A percentile compares a stretch with the other conserved stretches of the same genome.
These are phyloP conservation scores for Hevea brasiliensis DNA, from an alignment of 345 rosid genomes.

Conservation along the genomic window DNA sequence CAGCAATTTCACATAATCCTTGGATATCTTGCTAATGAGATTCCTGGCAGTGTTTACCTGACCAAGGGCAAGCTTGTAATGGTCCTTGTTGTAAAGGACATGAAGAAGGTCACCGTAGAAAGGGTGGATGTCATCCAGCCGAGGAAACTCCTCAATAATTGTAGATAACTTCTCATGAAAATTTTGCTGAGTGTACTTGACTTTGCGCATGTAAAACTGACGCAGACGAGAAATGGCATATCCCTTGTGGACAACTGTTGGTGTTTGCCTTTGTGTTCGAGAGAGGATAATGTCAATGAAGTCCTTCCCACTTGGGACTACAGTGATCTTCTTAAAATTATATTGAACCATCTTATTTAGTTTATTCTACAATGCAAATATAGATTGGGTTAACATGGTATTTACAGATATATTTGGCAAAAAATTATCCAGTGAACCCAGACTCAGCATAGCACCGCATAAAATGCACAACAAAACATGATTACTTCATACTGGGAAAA, in stretches of 20 bases:
- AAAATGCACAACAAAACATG: not conserved
- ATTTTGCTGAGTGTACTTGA: slow-evolving; percentile 59
- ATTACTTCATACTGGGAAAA: not conserved
- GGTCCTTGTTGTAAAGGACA: slow-evolving; percentile 59
- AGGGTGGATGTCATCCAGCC: slow-evolving; percentile 60
- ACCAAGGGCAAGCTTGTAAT: slow-evolving; percentile 69
- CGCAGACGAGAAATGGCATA: slow-evolving; percentile 64
- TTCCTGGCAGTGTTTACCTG: slow-evolving; percentile 60
- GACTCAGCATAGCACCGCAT: not conserved
- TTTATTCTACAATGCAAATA: not conserved
- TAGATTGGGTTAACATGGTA: not conserved
- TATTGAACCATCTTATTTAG: slow-evolving; percentile 50
- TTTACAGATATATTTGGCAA: not conserved
- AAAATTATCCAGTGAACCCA: too few species aligned
- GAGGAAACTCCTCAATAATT: slow-evolving; percentile 62
- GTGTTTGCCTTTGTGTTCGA: slow-evolving; percentile 74
- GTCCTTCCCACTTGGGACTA: slow-evolving; percentile 74
- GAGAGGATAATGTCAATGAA: slow-evolving; percentile 60
- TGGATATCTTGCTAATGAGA: slow-evolving; percentile 48
- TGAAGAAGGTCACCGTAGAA: slow-evolving; percentile 65
- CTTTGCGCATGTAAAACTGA: slow-evolving; percentile 64
- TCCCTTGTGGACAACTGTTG: slow-evolving; percentile 74
- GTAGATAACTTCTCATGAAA: slow-evolving; percentile 64
- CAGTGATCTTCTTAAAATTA: slow-evolving; percentile 68
- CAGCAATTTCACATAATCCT: slow-evolving; percentile 59